These are phyloP conservation scores for Scleroderma citrinum DNA, from an alignment of 768 basidiomycete genomes.

Conservation along the genomic window DNA sequence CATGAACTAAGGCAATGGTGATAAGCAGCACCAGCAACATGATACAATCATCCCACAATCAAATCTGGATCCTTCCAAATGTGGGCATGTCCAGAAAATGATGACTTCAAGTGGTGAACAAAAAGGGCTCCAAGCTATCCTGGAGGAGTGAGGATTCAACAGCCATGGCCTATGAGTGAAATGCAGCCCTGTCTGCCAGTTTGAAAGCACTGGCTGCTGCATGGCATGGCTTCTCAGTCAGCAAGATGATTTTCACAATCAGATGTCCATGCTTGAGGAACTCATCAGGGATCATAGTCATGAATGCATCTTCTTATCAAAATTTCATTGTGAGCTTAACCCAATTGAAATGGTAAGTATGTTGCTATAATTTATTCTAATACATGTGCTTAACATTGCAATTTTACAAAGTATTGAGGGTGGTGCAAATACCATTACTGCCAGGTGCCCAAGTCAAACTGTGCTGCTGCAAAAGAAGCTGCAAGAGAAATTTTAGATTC, in stretches of 20 bases:
- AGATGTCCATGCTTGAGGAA: constrained; percentile 19
- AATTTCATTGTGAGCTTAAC: constrained; percentile 35
- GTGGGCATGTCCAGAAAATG: constrained; percentile 28
- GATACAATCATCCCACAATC: constrained; percentile 19
- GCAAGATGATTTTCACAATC: constrained; percentile 24
- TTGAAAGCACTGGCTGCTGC: constrained; percentile 18
- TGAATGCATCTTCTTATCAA: constrained; percentile 27
- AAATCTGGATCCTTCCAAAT: constrained; percentile 8
- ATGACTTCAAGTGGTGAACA: constrained; percentile 32
- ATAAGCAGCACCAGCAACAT: constrained; percentile 15
- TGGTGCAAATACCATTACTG: background rate
- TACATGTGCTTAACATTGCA: background rate
- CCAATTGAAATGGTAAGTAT: constrained; percentile 11
- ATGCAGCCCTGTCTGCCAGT: constrained; percentile 23
- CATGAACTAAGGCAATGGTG: constrained; percentile 21
- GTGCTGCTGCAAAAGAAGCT: background rate
- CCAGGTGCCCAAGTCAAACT: background rate
- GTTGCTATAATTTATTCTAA: background rate
- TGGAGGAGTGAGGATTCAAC: constrained; percentile 35
- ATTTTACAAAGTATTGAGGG: background rate
- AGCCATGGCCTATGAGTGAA: constrained; percentile 32
- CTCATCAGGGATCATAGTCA: constrained; percentile 20
- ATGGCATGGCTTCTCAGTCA: constrained; percentile 22
- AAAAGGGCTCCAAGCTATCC: constrained; percentile 5
- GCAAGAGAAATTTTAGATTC: background rate